Evolutionary conservation across 208 protist species (phyloP).

Genomic region (Spongospora subterranea): DNA sequence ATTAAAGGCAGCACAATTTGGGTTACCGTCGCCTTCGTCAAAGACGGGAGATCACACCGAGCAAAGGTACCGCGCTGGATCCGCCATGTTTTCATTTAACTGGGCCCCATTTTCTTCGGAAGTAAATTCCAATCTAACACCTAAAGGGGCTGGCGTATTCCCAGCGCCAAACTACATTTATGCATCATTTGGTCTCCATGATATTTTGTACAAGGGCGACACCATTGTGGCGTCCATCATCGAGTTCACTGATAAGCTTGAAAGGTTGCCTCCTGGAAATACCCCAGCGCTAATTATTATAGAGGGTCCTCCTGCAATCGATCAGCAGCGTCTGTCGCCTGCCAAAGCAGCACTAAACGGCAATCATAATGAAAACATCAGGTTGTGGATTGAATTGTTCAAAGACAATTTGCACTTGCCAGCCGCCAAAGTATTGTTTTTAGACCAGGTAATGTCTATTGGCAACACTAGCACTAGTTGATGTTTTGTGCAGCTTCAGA

Average conservation of each 20-base stretch:
- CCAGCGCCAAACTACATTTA: not conserved
- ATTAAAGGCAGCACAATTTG: not conserved
- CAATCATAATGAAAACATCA: not conserved
- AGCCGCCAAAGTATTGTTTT: not conserved
- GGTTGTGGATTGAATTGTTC: not conserved
- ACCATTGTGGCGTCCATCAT: not conserved
- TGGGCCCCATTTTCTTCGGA: not conserved
- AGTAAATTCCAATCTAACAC: not conserved
- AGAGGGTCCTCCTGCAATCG: not conserved
- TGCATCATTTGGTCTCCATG: not conserved
- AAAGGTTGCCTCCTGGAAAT: not conserved
- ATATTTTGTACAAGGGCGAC: not conserved
- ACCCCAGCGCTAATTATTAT: not conserved
- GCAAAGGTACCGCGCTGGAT: constrained; percentile 2
- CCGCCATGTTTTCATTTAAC: not conserved
- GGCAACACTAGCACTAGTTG: not conserved
- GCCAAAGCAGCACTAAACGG: not conserved
- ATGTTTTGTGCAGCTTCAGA: not conserved
- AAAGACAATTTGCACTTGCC: not conserved
- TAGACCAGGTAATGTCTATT: not conserved
- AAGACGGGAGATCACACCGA: not conserved
- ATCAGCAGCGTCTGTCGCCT: not conserved
- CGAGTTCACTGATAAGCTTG: not conserved
- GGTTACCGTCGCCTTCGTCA: not conserved
- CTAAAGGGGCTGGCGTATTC: not conserved